A percentile compares a stretch with the other conserved stretches of the same genome.
phyloP scores from a whole-genome alignment of 805 yeast genomes.

The Danielia reshetovae region DNA sequence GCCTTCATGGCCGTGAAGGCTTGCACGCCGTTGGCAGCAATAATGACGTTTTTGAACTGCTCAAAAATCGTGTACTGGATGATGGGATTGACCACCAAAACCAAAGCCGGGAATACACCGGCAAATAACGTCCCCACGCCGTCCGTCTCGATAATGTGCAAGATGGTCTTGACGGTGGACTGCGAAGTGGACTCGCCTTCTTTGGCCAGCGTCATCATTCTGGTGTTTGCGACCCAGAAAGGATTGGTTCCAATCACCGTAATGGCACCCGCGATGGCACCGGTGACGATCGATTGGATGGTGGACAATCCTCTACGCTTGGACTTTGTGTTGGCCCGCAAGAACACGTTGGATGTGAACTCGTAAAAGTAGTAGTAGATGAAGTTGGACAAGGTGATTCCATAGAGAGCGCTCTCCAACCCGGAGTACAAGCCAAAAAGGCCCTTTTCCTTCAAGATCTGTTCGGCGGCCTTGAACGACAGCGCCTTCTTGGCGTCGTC shows the following conservation, averaged over 20 bases:
- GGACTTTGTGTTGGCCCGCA: conserved; percentile 29
- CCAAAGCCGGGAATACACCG: conserved; percentile 84
- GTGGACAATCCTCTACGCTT: conserved; percentile 48
- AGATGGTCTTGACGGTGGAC: conserved; percentile 53
- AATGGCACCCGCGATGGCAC: conserved; percentile 83
- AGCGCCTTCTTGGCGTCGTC: conserved; percentile 14
- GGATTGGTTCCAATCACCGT: conserved; percentile 84
- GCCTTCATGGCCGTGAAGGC: conserved; percentile 72
- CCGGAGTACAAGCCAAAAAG: conserved; percentile 75
- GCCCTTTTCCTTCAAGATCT: conserved; percentile 57
- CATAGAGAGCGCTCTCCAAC: conserved; percentile 80
- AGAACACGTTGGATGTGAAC: conserved; percentile 49
- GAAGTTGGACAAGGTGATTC: conserved; percentile 82
- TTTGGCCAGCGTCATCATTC: conserved; percentile 62
- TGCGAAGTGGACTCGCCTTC: conserved; percentile 19
- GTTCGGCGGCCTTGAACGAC: conserved; percentile 27
- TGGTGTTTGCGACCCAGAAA: conserved; percentile 91
- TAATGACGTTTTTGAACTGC: conserved; percentile 67
- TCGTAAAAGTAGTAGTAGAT: conserved; percentile 91
- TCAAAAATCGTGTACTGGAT: conserved; percentile 91
- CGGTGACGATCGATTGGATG: conserved; percentile 65
- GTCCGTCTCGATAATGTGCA: conserved; percentile 63
- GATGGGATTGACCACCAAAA: conserved; percentile 82
- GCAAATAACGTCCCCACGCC: conserved; percentile 73
- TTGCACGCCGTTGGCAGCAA: conserved; percentile 46